Evolutionary conservation across 441 rosid species (phyloP), one percentile per base, ranked within the genome.

Genomic region (Populus trichocarpa): DNA sequence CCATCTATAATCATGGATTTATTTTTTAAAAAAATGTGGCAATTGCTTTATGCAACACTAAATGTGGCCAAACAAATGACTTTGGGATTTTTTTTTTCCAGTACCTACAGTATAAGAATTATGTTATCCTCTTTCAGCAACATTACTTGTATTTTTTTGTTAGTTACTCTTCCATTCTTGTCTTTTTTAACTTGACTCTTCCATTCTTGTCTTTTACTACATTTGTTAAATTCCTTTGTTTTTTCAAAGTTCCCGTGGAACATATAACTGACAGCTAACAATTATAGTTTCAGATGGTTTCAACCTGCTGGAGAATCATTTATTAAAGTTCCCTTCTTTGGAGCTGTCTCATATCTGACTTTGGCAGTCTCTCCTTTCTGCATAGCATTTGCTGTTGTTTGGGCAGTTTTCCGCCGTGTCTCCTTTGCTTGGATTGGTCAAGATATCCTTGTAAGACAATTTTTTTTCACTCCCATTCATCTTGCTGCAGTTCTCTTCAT

Each of bases 391-490:
- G 91, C 99, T 79, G 93, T 91, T 77, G 81, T 90, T 71, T 97
- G 99, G 99, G 98, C 95, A 46, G 85, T 89, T 82, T 88, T 86
- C 75, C 89, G 88, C 42, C 78, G 69, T 70, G 75, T 68, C 76
- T 87, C 93, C 75, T 90, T 86, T 67, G 99, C 97, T 76, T 97
- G 99, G 99, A 97, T 97, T 67, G 99, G 99, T 79, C 99, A 97
- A 92, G 97, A 97, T 83, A 90, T 97, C 81, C 98, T 97, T 80
- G 99, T 97, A 87, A 91, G 97, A 83, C 42, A 65, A 50, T 68
- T 68, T 68, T 46, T 68, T 78, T 76, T 80, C 72, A 4, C 16
- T 46, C 57, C 57, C 18, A 13, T 46, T 46, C 57, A 46, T 13
- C 6, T 46, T 46, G 53, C 53, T 46, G 6, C 57, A 4, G 57